Percentiles rank a stretch among this genome's conserved stretches.
Conservation (phyloP, 371 early-diverging fungal species). For the Vairimorpha ceranae region DNA sequence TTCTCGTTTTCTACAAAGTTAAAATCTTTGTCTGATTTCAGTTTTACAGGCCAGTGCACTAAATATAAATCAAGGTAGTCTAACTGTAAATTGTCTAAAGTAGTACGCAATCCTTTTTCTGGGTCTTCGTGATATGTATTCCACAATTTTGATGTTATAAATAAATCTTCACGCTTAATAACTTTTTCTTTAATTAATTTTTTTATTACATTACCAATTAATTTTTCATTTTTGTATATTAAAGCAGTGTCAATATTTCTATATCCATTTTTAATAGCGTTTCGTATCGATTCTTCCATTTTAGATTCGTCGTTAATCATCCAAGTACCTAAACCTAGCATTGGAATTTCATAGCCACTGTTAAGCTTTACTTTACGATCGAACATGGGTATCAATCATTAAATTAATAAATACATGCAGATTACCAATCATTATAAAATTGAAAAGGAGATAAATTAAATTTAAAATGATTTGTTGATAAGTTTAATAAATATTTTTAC, state of each 20-base stretch:
- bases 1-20: conserved; percentile 55
- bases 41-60: conserved; percentile 70
- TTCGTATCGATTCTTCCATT: conserved; percentile 65
- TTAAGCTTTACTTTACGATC: conserved; percentile 32
- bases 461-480: too few species aligned
- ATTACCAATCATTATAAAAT: too few species aligned
- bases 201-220: conserved; percentile 69
- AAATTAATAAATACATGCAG: too few species aligned
- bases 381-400: too few species aligned
- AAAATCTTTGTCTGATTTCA: conserved; percentile 22
- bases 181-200: conserved; percentile 65
- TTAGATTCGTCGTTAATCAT: conserved; percentile 57
- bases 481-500: too few species aligned
- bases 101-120: conserved; percentile 62
- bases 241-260: conserved; percentile 71
- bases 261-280: conserved; percentile 67
- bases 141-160: conserved; percentile 82
- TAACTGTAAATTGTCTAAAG: conserved; percentile 68
- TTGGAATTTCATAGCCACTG: conserved; percentile 49
- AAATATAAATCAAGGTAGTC: conserved; percentile 80
- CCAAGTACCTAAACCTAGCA: conserved; percentile 61
- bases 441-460: too few species aligned
- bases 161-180: conserved; percentile 70
- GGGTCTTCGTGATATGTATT: conserved; percentile 65
- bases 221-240: conserved; percentile 71